These are phyloP conservation scores for Globisporangium solare DNA, from an alignment of 352 stramenopile species.

Conservation along the genomic window DNA sequence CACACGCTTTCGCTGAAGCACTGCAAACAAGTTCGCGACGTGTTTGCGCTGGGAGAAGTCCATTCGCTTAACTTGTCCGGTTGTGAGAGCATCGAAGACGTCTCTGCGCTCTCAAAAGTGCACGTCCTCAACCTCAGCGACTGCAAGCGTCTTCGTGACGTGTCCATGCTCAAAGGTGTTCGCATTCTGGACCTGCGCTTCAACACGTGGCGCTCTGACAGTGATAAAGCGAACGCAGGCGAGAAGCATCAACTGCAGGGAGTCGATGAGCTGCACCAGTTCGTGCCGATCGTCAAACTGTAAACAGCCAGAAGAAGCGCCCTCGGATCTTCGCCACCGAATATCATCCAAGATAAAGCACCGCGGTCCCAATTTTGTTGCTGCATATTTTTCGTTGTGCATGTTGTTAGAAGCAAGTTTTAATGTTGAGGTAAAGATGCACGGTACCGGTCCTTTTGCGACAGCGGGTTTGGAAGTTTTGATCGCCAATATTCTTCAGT, in stretches of 20 bases:
- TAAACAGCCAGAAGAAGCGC: slow-evolving; percentile 1
- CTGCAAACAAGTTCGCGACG: slow-evolving; percentile 39
- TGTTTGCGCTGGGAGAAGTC: slow-evolving; percentile 34
- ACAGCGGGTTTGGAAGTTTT: background rate
- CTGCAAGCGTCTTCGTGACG: slow-evolving; percentile 40
- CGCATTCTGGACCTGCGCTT: slow-evolving; percentile 59
- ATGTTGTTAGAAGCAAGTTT: background rate
- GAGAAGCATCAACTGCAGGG: slow-evolving; percentile 2
- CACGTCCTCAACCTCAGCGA: slow-evolving; percentile 63
- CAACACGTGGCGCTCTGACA: slow-evolving; percentile 26
- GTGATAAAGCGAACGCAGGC: background rate
- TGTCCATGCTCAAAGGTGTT: slow-evolving; percentile 53
- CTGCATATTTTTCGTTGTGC: background rate
- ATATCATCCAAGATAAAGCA: background rate
- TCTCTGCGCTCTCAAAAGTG: slow-evolving; percentile 35
- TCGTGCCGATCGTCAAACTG: slow-evolving; percentile 29
- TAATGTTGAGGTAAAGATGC: no score
- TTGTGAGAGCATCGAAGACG: slow-evolving; percentile 39
- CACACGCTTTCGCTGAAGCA: slow-evolving; percentile 64
- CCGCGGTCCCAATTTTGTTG: background rate
- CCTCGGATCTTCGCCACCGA: background rate
- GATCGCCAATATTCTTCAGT: background rate
- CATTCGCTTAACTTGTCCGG: slow-evolving; percentile 62
- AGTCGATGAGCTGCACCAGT: slow-evolving; percentile 10
- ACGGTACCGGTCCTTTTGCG: no score